A percentile compares a stretch with the other conserved stretches of the same genome.
phyloP scores from a whole-genome alignment of 2,329 filamentous ascomycete genomes.

The Paecilomyces fulvus region DNA sequence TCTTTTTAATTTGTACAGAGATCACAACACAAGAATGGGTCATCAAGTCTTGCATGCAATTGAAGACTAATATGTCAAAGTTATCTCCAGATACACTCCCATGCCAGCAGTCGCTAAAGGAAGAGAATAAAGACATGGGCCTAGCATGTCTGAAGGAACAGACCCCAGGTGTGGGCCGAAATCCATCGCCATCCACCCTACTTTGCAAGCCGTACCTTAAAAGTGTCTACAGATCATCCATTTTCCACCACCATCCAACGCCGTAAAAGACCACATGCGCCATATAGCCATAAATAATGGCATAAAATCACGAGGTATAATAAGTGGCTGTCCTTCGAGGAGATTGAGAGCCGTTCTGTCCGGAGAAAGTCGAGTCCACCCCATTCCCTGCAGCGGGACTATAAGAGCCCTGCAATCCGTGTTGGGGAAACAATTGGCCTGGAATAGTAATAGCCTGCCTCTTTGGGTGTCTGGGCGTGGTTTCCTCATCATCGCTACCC shows the following conservation, averaged over 20 bases:
- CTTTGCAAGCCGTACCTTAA: not conserved
- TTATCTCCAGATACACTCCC: not conserved
- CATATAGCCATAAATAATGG: constrained; percentile 12
- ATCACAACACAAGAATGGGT: not conserved
- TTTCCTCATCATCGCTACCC: constrained; percentile 44
- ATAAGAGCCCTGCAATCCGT: constrained; percentile 14
- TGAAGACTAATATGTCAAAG: not conserved
- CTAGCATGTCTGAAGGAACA: not conserved
- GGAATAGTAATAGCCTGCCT: constrained; percentile 18
- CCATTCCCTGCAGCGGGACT: constrained; percentile 13
- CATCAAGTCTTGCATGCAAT: not conserved
- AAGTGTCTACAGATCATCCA: not conserved
- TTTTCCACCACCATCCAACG: not conserved
- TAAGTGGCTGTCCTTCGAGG: constrained; percentile 5
- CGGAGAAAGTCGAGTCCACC: constrained; percentile 10
- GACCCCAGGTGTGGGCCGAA: not conserved
- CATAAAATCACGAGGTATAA: constrained; percentile 8
- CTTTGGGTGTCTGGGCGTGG: constrained; percentile 28
- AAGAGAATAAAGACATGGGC: not conserved
- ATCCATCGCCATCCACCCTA: not conserved
- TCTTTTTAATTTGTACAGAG: not conserved
- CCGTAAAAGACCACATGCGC: constrained; percentile 7
- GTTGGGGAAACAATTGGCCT: constrained; percentile 13
- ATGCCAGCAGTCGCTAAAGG: not conserved
- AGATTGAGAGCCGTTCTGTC: constrained; percentile 10